A percentile compares a stretch with the other conserved stretches of the same genome.
Evolutionary conservation across 73 alveolate species (phyloP).

Genomic region (Paraurostyla sp.): DNA sequence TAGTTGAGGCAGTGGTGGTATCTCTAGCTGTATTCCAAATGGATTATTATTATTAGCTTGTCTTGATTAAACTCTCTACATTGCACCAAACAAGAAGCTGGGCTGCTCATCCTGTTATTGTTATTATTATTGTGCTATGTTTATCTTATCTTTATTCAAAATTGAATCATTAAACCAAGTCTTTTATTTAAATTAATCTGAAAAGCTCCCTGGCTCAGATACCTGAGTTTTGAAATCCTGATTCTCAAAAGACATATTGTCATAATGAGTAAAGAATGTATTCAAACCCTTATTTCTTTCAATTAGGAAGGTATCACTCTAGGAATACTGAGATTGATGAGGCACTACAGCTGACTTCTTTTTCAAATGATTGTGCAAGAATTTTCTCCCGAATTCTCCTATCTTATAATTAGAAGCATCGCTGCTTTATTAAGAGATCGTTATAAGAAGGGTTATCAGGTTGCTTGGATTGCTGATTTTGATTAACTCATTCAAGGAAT

Average conservation of each 20-base stretch:
- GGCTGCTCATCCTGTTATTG: background rate
- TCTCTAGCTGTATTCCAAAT: conserved; percentile 27
- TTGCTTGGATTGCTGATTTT: background rate
- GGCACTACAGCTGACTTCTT: background rate
- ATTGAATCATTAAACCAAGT: background rate
- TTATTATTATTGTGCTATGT: background rate
- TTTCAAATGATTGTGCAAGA: background rate
- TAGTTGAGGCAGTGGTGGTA: conserved; percentile 24
- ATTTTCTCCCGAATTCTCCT: background rate
- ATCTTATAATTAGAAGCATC: background rate
- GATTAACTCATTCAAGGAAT: conserved; percentile 31
- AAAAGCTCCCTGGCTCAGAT: background rate
- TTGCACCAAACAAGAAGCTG: conserved; percentile 12
- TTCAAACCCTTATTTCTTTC: background rate
- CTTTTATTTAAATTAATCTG: background rate
- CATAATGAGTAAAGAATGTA: background rate
- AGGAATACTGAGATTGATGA: background rate
- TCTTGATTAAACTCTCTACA: background rate
- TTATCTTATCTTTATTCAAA: background rate
- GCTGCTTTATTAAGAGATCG: background rate
- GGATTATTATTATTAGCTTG: background rate
- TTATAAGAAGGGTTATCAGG: background rate
- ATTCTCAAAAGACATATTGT: conserved; percentile 14
- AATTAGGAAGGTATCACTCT: background rate
- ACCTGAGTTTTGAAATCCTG: background rate